Base-by-base conservation (phyloP, 768 basidiomycete genomes). In the Agrocybe praecox region DNA sequence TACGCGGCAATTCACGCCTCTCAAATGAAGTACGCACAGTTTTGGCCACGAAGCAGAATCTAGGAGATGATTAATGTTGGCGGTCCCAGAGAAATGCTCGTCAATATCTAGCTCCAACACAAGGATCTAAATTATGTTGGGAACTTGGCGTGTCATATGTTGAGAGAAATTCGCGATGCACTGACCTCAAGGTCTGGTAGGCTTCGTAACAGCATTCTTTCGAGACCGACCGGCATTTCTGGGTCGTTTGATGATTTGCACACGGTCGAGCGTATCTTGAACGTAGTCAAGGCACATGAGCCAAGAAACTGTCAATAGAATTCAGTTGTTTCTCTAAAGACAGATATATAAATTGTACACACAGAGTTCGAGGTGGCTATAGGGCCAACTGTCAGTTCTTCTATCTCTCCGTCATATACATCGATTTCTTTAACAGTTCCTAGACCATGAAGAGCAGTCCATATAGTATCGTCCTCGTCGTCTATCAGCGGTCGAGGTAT, bases 31-130 rank as follows among this genome's bases (percentile, higher is more conserved):
- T 3, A 46, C 32, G 40, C 58, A 48, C 5, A 59, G 48, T 9
- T 55, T 59, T 34, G 58, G 53, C 58, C 48, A 59, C 15, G 18
- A 18, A 8, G 53, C 58, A 14, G 26, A 33, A 2, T 12, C 26
- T 19, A 55, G 53, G 15, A 59, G 19, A 21, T 52, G 5, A 32
- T 59, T 42, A 14, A 59, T 46, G 44, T 55, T 55, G n/a, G 53
- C 53, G 6, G 53, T 59, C 12, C 46, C 22, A 10, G 55, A n/a
- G 17, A 48, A 2, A 2, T 17, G 12, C 22, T 55, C 53, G 6
- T 19, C 6, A 24, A 26, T 0, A 32, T 59, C 48, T 12, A 59
- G 23, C 19, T 55, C 58, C 2, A 59, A 11, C 3, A 26, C 48
- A 15, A 55, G 43, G 5, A 46, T 48, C 53, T 51, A 46, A 33